Base-by-base conservation (phyloP, 2,329 filamentous ascomycete species). In the Bipolaris oryzae region DNA sequence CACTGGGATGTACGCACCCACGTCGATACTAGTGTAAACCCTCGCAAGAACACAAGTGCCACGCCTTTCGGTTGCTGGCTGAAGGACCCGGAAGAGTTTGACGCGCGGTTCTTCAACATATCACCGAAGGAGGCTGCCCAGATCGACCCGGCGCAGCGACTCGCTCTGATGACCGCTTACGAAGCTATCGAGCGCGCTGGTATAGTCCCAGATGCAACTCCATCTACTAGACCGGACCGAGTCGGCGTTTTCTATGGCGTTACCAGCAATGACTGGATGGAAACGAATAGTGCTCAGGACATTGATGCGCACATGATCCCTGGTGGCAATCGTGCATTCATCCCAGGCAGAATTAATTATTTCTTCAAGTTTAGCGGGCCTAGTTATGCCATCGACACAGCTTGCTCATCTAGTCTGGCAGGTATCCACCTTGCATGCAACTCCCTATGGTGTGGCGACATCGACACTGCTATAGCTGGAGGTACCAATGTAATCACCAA, bases 261-360 rank as follows among this genome's bases (percentile, higher is more conserved):
- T 37, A 59, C 67, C 2, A 62, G 49, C 41, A 68, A 77, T 50
- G 75, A 77, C 53, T 71, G 48, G 25, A 51, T 48, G 34, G 48
- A 61, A 37, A 37, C 51, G 1, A 60, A 62, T 31, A 21, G 35
- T 6, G 53, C 31, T 3, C 58, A 60, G 28, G 42, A 61, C 7
- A 49, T 60, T n/a, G 38, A 25, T n/a, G 44, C 55, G 3, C 50
- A 58, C n/a, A n/a, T 31, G 6, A 82, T 86, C 42, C 79, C 84
- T 0, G 82, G 82, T 18, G 78, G 78, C 25, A 73, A 74, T 6
- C 75, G 84, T 16, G 83, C 82, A 6, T 58, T 58, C 21, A 46
- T 73, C 0, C 79, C 80, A 0, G 84, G 83, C 46, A 59, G 74
- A 1, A 74, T 77, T 35, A 74, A 69, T 20, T 76, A 74, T 52